A percentile compares a stretch with the other conserved stretches of the same genome.
Conservation (phyloP, 345 rosid species). For the Noccaea bulbosa region DNA sequence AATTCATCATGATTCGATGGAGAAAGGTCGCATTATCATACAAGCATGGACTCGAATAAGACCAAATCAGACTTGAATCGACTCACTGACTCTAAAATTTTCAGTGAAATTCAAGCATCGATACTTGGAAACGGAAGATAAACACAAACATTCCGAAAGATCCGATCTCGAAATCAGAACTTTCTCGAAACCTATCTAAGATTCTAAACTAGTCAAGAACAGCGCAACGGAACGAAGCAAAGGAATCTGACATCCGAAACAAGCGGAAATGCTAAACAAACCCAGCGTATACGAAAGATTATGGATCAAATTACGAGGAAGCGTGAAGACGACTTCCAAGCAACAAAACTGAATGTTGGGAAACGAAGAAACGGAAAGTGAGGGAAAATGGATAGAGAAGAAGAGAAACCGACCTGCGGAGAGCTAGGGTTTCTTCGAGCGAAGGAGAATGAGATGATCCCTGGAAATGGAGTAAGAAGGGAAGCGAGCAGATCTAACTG, state of each 20-base stretch:
- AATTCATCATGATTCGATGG: neutral
- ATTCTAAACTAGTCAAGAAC: neutral
- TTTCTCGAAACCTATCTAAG: neutral
- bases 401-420: slow-evolving; percentile 1
- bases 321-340: neutral
- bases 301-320: slow-evolving; percentile 5
- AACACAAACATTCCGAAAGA: neutral
- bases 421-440: slow-evolving; percentile 2
- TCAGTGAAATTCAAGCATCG: neutral
- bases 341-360: neutral
- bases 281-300: neutral
- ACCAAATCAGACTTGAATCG: slow-evolving; percentile 3
- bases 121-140: neutral
- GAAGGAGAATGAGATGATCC: neutral
- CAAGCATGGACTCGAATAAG: neutral
- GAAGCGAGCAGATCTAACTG: slow-evolving; percentile 2
- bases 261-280: neutral
- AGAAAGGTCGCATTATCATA: too few relatives aligned
- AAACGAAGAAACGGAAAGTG: neutral
- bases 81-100: neutral
- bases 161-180: neutral
- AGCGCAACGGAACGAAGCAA: neutral
- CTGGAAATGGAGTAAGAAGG: neutral
- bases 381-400: neutral
- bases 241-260: neutral